Evolutionary conservation across 768 basidiomycete species (phyloP), one percentile per base, ranked within the genome.

Genomic region (Boletellus ananas): DNA sequence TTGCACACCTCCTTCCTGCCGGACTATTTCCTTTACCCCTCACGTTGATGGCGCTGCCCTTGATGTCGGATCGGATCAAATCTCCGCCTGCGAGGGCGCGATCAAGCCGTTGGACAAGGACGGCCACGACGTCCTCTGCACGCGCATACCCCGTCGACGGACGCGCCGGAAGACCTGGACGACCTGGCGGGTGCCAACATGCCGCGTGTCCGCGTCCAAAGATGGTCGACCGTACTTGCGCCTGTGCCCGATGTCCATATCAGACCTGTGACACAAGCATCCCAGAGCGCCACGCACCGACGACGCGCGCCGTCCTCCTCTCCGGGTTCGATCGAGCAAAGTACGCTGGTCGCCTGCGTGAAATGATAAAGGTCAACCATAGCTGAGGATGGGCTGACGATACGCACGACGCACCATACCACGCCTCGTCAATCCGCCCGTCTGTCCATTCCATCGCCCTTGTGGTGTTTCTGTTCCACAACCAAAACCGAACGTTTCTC

Each of bases 131-230:
- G 11, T 63, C 65, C 47, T 69, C 68, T 0, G 60, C 58, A 33
- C 61, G 60, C 5, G 64, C 64, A 40, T 66, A 69, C n/a, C 66
- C n/a, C 68, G 43, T 69, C 68, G 1, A 64, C 67, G 2, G 59
- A 62, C 9, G 61, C 66, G 11, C 69, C 67, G 14, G 69, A 68
- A 0, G 66, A 65, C 39, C 67, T 67, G 20, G 56, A 67, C 29
- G 64, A 69, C 4, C 66, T 67, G 0, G 68, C 65, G 6, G 61
- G 63, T 6, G 74, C 65, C 35, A 79, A 60, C 23, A 69, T 64
- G 10, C 63, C 63, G 36, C 65, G 55, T 45, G 63, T 65, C 17
- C 63, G 37, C 59, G 67, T 34, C 58, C 66, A 1, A 59, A 65
- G 36, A 61, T 65, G 37, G 62, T 47, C n/a, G 21, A 65, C 61